These are phyloP conservation scores for Pseudovirgaria hyperparasitica DNA, from an alignment of 2,329 filamentous ascomycete species.

Conservation along the genomic window DNA sequence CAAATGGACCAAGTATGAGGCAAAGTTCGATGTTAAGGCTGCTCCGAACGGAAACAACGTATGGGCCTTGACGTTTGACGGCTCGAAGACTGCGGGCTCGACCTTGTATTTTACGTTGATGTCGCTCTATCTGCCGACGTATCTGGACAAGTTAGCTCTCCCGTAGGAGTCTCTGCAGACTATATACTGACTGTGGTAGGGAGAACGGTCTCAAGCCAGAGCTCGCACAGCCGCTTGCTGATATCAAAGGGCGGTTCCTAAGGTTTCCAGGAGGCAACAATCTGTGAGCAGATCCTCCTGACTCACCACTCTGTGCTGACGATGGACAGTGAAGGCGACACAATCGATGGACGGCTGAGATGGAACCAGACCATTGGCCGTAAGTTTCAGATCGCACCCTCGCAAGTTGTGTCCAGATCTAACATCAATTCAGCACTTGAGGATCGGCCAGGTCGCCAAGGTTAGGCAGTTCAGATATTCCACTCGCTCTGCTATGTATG, in stretches of 20 bases:
- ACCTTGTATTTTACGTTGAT: conserved; percentile 37
- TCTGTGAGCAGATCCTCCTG: too few species aligned
- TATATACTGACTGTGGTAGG: too few species aligned
- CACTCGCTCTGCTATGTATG: too few species aligned
- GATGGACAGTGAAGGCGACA: conserved; percentile 28
- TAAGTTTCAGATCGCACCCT: too few species aligned
- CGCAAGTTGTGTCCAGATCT: too few species aligned
- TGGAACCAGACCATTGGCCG: conserved; percentile 42
- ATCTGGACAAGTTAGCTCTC: too few species aligned
- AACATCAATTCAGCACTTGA: too few species aligned
- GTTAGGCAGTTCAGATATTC: too few species aligned
- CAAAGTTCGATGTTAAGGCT: too few species aligned
- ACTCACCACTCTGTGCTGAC: too few species aligned
- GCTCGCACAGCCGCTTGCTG: conserved; percentile 33
- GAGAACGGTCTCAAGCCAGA: conserved; percentile 39
- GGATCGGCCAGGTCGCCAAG: conserved; percentile 33
- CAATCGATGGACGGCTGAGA: conserved; percentile 27
- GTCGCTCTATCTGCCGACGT: conserved; percentile 40
- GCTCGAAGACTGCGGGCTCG: conserved; percentile 23
- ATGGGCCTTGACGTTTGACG: conserved; percentile 37
- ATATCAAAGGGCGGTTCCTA: conserved; percentile 32
- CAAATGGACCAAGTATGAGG: too few species aligned
- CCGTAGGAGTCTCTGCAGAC: too few species aligned
- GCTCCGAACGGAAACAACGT: conserved; percentile 39
- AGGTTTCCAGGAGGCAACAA: conserved; percentile 42